Percentiles rank a stretch among this genome's conserved stretches.
phyloP scores from a whole-genome alignment of 2,329 filamentous ascomycete genomes.

The Rosellinia necatrix region DNA sequence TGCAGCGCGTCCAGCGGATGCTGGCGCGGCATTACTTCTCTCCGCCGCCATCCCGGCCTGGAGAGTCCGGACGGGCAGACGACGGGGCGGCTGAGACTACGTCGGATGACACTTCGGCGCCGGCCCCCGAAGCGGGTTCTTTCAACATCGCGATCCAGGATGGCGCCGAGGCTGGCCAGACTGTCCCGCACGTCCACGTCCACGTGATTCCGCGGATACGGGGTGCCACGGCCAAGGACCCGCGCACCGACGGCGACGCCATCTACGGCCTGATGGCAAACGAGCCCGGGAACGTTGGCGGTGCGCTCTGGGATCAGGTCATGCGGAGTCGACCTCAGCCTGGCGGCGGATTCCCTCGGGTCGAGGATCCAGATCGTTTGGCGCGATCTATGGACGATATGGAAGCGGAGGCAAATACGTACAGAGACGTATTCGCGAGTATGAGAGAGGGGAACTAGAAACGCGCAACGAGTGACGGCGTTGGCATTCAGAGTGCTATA shows the following conservation, averaged over 20 bases:
- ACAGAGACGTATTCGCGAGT: conserved; percentile 55
- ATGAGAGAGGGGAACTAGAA: conserved; percentile 45
- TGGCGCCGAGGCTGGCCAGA: conserved; percentile 87
- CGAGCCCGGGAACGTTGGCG: conserved; percentile 82
- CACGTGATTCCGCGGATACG: conserved; percentile 56
- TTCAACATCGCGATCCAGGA: conserved; percentile 98
- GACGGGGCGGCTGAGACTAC: not conserved
- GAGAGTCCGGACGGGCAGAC: not conserved
- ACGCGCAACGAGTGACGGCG: not conserved
- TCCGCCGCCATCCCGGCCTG: not conserved
- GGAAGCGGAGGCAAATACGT: conserved; percentile 73
- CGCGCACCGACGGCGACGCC: conserved; percentile 34
- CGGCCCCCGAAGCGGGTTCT: conserved; percentile 61
- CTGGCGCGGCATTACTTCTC: conserved; percentile 63
- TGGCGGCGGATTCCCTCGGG: conserved; percentile 64
- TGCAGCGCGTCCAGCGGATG: conserved; percentile 80
- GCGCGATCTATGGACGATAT: conserved; percentile 76
- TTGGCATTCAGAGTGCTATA: conserved; percentile 1
- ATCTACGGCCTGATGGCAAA: conserved; percentile 84
- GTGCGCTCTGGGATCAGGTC: conserved; percentile 54
- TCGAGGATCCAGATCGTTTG: conserved; percentile 72
- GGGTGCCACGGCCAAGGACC: conserved; percentile 37
- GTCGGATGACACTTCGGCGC: conserved; percentile 41
- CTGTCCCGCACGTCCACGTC: conserved; percentile 89
- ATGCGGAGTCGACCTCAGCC: conserved; percentile 49